These are phyloP conservation scores for Cymbopogon flexuosus DNA, from an alignment of 202 grass and related monocot species.

Conservation along the genomic window DNA sequence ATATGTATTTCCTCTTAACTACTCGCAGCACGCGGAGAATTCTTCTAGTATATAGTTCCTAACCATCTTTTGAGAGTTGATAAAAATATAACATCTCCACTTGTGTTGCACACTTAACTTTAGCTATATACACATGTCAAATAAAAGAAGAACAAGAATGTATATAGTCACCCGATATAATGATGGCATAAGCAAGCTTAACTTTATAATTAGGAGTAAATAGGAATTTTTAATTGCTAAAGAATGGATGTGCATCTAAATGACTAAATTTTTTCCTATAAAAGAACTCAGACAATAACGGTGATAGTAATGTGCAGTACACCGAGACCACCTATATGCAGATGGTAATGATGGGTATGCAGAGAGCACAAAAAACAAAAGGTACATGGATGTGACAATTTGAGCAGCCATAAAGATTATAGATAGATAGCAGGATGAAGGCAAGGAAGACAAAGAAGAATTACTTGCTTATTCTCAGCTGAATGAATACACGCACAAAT, in stretches of 20 bases:
- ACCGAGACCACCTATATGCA: neutral
- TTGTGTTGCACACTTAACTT: neutral
- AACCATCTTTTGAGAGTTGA: no score
- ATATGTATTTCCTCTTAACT: no score
- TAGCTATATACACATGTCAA: neutral
- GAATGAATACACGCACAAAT: constrained; percentile 36
- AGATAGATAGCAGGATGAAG: neutral
- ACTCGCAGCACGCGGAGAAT: no score
- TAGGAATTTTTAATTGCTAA: neutral
- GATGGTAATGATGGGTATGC: neutral
- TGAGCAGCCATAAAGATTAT: neutral
- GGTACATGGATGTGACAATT: neutral
- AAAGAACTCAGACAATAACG: neutral
- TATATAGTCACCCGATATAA: neutral
- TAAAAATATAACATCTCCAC: neutral
- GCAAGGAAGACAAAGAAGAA: neutral
- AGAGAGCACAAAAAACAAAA: neutral
- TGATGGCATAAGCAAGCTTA: neutral
- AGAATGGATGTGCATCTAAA: neutral
- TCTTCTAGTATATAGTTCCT: no score
- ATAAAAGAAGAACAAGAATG: neutral
- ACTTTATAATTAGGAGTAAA: neutral
- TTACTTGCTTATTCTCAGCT: constrained; percentile 31
- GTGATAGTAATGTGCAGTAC: neutral
- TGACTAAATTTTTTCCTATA: neutral